Evolutionary conservation across 169 alveolate species (phyloP).

Genomic region (Pseudocohnilembus persalinus): DNA sequence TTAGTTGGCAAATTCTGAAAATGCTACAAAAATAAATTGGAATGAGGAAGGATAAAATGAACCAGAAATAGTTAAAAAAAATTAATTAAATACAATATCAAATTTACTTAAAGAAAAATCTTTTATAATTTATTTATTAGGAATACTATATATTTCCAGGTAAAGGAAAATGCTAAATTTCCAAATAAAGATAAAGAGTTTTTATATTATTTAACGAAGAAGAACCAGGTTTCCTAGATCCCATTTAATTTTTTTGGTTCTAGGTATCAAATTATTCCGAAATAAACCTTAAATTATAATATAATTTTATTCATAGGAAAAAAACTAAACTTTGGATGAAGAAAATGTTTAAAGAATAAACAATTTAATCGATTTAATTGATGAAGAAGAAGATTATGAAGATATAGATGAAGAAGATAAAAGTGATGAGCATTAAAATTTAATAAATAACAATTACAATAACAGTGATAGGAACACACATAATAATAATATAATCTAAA

Average conservation of each 20-base stretch:
- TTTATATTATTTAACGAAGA: neutral
- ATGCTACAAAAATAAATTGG: too few species aligned
- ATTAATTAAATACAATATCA: too few species aligned
- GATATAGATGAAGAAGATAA: neutral
- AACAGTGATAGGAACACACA: neutral
- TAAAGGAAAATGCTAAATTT: neutral
- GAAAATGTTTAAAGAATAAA: neutral
- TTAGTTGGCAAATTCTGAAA: too few species aligned
- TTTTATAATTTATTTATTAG: neutral
- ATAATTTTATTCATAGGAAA: neutral
- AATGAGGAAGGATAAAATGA: too few species aligned
- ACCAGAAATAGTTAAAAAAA: neutral
- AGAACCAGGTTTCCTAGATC: neutral
- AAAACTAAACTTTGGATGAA: neutral
- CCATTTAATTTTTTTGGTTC: neutral
- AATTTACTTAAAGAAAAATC: neutral
- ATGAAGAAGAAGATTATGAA: neutral
- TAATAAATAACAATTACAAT: neutral
- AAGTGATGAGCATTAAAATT: neutral
- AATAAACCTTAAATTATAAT: too few species aligned
- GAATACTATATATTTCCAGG: neutral
- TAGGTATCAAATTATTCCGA: neutral
- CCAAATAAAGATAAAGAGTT: neutral
- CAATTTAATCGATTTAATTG: neutral
- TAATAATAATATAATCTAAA: too few species aligned